Percentiles rank a stretch among this genome's conserved stretches.
Conservation (phyloP, 192 early-diverging fungal genomes). For the Coemansia sp. region DNA sequence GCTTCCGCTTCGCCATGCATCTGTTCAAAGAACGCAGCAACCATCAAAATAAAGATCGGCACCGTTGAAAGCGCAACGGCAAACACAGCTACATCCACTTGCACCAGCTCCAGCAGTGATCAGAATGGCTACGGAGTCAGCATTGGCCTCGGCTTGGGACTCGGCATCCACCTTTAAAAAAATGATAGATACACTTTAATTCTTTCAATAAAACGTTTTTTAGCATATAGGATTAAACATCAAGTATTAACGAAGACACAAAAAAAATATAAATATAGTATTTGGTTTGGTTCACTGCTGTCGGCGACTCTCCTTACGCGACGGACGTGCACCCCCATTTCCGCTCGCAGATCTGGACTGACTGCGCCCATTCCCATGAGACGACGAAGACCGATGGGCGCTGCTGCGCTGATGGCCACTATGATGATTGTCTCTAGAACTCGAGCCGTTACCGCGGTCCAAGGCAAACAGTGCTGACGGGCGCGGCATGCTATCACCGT, state of each 20-base stretch:
- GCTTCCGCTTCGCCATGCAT: neutral
- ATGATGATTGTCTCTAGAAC: slow-evolving; percentile 11
- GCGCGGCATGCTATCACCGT: neutral
- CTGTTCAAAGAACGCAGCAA: neutral
- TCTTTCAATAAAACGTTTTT: neutral
- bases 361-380: slow-evolving; percentile 31
- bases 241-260: slow-evolving; percentile 12
- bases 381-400: slow-evolving; percentile 17
- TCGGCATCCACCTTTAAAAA: slow-evolving; percentile 35
- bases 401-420: slow-evolving; percentile 10
- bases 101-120: neutral
- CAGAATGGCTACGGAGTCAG: slow-evolving; percentile 14
- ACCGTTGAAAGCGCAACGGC: neutral
- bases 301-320: slow-evolving; percentile 44
- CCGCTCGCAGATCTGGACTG: slow-evolving; percentile 25
- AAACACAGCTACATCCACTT: neutral
- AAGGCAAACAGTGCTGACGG: neutral
- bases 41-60: neutral
- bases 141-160: slow-evolving; percentile 20
- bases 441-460: slow-evolving; percentile 8
- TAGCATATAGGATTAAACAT: neutral
- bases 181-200: neutral
- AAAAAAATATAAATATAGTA: slow-evolving; percentile 3
- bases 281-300: slow-evolving; percentile 27
- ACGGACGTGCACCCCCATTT: slow-evolving; percentile 28